Percentiles rank a stretch among this genome's conserved stretches.
Conservation (phyloP, 306 rosid genomes). For the Amphicarpaea edgeworthii region DNA sequence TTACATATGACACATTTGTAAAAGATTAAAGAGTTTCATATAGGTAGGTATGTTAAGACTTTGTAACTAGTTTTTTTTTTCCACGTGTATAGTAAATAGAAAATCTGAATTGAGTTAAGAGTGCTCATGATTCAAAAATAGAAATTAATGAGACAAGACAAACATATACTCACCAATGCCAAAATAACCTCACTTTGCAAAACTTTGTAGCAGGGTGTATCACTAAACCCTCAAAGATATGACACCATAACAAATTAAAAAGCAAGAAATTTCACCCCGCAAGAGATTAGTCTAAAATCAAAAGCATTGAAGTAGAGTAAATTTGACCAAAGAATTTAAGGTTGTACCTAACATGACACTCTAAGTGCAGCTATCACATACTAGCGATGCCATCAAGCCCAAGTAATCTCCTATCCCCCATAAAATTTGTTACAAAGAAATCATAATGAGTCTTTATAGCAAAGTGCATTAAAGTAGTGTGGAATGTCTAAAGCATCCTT, state of each 20-base stretch:
- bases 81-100: conserved; percentile 42
- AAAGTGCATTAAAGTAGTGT: conserved; percentile 30
- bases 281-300: conserved; percentile 15
- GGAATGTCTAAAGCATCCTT: conserved; percentile 56
- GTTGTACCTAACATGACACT: conserved; percentile 67
- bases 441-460: conserved; percentile 50
- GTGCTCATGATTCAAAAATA: neutral
- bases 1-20: conserved; percentile 36
- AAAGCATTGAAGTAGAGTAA: conserved; percentile 40
- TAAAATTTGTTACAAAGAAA: conserved; percentile 50
- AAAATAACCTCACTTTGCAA: conserved; percentile 17
- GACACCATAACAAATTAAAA: conserved; percentile 38
- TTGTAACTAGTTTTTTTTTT: conserved; percentile 49
- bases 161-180: neutral
- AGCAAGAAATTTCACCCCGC: conserved; percentile 36
- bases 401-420: conserved; percentile 61
- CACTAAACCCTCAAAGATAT: conserved; percentile 33
- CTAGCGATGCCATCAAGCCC: conserved; percentile 59
- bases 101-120: conserved; percentile 33
- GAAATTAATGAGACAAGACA: conserved; percentile 30
- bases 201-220: neutral
- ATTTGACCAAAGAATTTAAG: conserved; percentile 59
- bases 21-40: conserved; percentile 9
- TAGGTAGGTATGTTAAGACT: conserved; percentile 41
- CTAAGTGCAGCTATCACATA: conserved; percentile 55